phyloP scores from a whole-genome alignment of 805 yeast species.

The Komagataella populi region DNA sequence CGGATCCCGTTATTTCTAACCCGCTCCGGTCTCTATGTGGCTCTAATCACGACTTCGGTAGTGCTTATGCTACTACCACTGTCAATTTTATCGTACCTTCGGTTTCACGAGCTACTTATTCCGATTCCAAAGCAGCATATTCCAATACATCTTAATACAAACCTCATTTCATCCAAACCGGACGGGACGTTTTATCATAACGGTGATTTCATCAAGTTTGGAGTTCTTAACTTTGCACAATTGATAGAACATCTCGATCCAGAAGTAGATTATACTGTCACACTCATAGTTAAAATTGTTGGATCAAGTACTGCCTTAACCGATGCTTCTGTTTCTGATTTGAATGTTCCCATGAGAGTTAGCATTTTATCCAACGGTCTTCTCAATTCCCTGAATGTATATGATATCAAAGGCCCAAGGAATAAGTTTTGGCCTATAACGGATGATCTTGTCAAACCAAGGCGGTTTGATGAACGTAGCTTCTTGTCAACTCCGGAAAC shows the following conservation, averaged over 20 bases:
- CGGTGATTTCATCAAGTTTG: background rate
- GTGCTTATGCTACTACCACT: slow-evolving; percentile 17
- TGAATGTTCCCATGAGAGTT: background rate
- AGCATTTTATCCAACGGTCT: background rate
- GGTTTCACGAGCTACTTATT: slow-evolving; percentile 16
- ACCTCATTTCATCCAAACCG: background rate
- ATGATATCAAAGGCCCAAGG: background rate
- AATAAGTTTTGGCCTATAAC: background rate
- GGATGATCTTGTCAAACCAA: background rate
- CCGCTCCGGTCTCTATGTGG: slow-evolving; percentile 8
- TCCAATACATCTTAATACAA: background rate
- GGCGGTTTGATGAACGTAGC: background rate
- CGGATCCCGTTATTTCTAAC: slow-evolving; percentile 12
- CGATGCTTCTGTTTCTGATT: background rate
- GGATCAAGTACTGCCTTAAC: background rate
- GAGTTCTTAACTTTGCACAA: background rate
- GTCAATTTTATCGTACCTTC: slow-evolving; percentile 16
- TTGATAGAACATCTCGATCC: background rate
- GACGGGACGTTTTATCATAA: background rate
- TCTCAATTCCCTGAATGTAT: background rate
- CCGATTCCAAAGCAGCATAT: slow-evolving; percentile 7
- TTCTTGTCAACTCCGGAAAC: background rate
- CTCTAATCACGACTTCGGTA: slow-evolving; percentile 6
- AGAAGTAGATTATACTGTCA: background rate
- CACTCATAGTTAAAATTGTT: background rate